phyloP scores from a whole-genome alignment of 257 asterid species.

The Primulina eburnea region DNA sequence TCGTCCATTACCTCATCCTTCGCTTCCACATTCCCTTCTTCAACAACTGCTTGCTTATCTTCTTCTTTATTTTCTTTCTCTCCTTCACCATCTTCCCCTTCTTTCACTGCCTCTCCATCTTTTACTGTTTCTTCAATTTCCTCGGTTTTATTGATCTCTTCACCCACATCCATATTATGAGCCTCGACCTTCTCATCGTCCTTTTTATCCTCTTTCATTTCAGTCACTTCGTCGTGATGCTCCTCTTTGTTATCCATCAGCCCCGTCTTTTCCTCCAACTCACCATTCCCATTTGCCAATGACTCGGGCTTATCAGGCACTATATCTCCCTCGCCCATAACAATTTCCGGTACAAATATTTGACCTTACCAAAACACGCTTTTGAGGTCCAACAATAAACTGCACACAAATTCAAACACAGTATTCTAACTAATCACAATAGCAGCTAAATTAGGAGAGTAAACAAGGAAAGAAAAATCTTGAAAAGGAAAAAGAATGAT shows the following conservation, averaged over 20 bases:
- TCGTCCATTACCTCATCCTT: conserved; percentile 24
- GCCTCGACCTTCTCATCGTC: conserved; percentile 32
- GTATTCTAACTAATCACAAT: background rate
- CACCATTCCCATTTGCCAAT: conserved; percentile 40
- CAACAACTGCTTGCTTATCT: background rate
- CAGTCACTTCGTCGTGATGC: conserved; percentile 23
- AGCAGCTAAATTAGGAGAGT: background rate
- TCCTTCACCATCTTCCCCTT: conserved; percentile 11
- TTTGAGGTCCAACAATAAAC: conserved; percentile 15
- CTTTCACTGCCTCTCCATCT: conserved; percentile 25
- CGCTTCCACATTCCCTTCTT: background rate
- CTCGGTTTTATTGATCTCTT: conserved; percentile 29
- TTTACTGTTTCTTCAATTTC: conserved; percentile 26
- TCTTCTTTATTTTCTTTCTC: background rate
- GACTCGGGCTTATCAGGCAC: conserved; percentile 45
- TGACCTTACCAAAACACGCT: conserved; percentile 3
- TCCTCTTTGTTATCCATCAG: conserved; percentile 25
- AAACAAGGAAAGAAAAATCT: background rate
- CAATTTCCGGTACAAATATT: conserved; percentile 21
- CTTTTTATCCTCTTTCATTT: conserved; percentile 30
- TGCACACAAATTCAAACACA: background rate
- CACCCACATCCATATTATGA: conserved; percentile 43
- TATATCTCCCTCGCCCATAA: conserved; percentile 63
- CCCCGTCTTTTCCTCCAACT: background rate
- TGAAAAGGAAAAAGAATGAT: background rate